phyloP scores from a whole-genome alignment of 2,329 filamentous ascomycete species.

The Corniculantispora saksenae region DNA sequence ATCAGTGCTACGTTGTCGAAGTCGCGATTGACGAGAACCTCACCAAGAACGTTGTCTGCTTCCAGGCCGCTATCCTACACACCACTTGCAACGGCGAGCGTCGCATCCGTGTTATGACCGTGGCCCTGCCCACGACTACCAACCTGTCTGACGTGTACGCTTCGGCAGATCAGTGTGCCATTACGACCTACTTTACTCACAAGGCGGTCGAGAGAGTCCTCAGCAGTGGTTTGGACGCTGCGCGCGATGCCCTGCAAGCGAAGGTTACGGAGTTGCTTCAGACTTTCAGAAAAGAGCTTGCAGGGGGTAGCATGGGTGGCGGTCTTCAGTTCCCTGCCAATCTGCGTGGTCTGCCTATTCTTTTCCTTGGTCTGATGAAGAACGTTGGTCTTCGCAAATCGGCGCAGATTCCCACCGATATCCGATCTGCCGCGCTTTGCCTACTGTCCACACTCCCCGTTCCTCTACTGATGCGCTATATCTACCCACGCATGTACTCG shows the following conservation, averaged over 20 bases:
- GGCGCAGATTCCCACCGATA: constrained; percentile 88
- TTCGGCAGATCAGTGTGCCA: constrained; percentile 89
- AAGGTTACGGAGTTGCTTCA: constrained; percentile 91
- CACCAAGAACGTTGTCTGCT: constrained; percentile 85
- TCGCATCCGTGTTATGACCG: constrained; percentile 89
- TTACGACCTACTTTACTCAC: constrained; percentile 93
- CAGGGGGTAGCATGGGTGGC: constrained; percentile 91
- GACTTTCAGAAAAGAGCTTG: constrained; percentile 96
- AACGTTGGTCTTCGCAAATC: constrained; percentile 92
- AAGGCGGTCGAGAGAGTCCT: constrained; percentile 93
- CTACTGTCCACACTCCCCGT: constrained; percentile 91
- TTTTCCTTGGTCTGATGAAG: constrained; percentile 95
- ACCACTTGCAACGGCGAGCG: constrained; percentile 98
- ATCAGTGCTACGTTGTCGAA: constrained; percentile 97
- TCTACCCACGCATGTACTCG: constrained; percentile 82
- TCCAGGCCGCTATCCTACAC: constrained; percentile 93
- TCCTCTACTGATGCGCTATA: constrained; percentile 88
- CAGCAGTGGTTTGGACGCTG: constrained; percentile 83
- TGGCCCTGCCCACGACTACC: constrained; percentile 89
- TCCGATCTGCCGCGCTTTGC: constrained; percentile 89
- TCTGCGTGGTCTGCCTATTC: constrained; percentile 79
- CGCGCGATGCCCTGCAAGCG: constrained; percentile 83
- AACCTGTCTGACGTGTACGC: constrained; percentile 90
- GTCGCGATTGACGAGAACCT: constrained; percentile 96
- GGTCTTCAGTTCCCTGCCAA: constrained; percentile 94